A percentile compares a stretch with the other conserved stretches of the same genome.
Conservation (phyloP, 768 basidiomycete species). For the Suillus alpinus region DNA sequence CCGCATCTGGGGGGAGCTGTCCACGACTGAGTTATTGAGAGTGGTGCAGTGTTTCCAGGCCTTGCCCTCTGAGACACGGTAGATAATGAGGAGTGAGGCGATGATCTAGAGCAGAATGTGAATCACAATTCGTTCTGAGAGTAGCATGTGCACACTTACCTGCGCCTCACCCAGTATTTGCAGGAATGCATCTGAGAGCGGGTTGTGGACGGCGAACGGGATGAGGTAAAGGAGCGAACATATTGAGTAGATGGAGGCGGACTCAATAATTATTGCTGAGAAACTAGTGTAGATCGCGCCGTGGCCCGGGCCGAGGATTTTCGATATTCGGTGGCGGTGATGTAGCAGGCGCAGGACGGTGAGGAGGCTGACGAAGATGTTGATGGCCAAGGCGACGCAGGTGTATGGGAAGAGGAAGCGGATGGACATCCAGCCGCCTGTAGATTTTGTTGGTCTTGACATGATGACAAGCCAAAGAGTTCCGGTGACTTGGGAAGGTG, state of each 20-base stretch:
- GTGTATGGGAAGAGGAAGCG: slow-evolving; percentile 29
- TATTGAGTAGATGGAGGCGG: slow-evolving; percentile 30
- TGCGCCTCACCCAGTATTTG: slow-evolving; percentile 28
- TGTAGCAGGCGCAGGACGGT: slow-evolving; percentile 30
- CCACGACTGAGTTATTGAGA: not conserved
- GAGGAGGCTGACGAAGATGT: slow-evolving; percentile 26
- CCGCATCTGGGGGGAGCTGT: slow-evolving; percentile 11
- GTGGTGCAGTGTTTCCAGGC: slow-evolving; percentile 34
- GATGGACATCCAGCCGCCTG: slow-evolving; percentile 28
- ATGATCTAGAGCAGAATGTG: slow-evolving; percentile 32
- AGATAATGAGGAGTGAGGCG: slow-evolving; percentile 46
- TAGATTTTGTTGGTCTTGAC: slow-evolving; percentile 17
- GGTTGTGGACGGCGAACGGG: slow-evolving; percentile 20
- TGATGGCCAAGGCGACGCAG: slow-evolving; percentile 31
- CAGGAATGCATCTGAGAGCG: slow-evolving; percentile 25
- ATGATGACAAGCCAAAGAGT: slow-evolving; percentile 26
- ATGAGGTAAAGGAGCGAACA: slow-evolving; percentile 31
- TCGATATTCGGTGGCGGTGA: slow-evolving; percentile 23
- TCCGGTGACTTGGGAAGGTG: slow-evolving; percentile 22
- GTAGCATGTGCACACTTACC: slow-evolving; percentile 12
- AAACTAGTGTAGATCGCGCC: slow-evolving; percentile 27
- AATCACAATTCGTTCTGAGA: not conserved
- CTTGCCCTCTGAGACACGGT: slow-evolving; percentile 44
- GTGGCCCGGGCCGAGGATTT: slow-evolving; percentile 24
- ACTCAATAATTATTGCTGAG: slow-evolving; percentile 34